These are phyloP conservation scores for Dacryopinax primogenitus DNA, from an alignment of 768 basidiomycete species.

Conservation along the genomic window DNA sequence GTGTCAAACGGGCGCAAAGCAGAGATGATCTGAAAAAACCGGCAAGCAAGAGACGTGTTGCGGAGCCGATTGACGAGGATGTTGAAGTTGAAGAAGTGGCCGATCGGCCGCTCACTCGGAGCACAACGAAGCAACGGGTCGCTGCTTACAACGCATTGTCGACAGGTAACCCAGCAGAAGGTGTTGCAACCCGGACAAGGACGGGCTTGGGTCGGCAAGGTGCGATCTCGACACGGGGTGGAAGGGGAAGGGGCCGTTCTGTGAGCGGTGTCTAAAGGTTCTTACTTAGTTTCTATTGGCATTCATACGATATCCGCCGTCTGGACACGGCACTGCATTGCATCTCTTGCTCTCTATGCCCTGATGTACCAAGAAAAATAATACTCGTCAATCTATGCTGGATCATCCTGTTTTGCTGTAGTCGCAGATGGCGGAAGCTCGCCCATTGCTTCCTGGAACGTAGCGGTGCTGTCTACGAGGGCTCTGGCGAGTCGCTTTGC, in stretches of 20 bases:
- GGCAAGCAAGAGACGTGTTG: not conserved
- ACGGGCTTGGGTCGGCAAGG: not conserved
- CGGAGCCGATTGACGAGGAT: not conserved
- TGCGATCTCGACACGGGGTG: not conserved
- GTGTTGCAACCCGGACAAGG: not conserved
- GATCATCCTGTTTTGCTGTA: not conserved
- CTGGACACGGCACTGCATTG: not conserved
- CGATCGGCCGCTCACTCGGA: not conserved
- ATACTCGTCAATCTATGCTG: too few relatives aligned
- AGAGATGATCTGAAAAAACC: not conserved
- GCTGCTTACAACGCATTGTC: not conserved
- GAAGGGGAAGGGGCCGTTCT: not conserved
- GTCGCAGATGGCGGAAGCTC: too few relatives aligned
- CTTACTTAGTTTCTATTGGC: not conserved
- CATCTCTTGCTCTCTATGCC: too few relatives aligned
- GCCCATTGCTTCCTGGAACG: too few relatives aligned
- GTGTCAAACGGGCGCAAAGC: not conserved
- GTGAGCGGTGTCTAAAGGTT: not conserved
- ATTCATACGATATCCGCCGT: not conserved
- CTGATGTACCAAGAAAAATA: too few relatives aligned
- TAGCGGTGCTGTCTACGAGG: not conserved
- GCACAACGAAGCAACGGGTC: not conserved
- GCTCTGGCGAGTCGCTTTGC: not conserved
- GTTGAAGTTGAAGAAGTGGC: not conserved
- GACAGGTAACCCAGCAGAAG: not conserved